phyloP scores from a whole-genome alignment of 805 yeast genomes.

The Wickerhamiella dianesei region DNA sequence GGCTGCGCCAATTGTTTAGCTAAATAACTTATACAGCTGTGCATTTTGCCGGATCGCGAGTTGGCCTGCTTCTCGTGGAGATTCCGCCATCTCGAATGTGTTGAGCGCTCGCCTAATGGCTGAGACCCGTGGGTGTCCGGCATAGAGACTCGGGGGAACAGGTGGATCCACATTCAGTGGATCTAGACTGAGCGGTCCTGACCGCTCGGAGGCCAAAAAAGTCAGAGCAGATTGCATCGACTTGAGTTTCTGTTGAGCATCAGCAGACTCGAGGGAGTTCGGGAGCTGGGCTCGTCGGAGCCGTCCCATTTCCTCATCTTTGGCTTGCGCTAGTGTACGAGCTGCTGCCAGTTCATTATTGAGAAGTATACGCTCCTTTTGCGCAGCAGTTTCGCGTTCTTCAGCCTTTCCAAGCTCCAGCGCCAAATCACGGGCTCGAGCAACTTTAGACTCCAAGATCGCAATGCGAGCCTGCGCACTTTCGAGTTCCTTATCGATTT shows the following conservation, averaged over 20 bases:
- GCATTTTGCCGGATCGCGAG: neutral
- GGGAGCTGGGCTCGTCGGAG: conserved; percentile 1
- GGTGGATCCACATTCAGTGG: neutral
- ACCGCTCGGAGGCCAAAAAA: neutral
- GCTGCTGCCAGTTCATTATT: neutral
- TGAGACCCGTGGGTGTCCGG: neutral
- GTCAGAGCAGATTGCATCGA: neutral
- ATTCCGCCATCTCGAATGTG: neutral
- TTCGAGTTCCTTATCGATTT: neutral
- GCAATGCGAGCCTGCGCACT: neutral
- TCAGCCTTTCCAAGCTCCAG: neutral
- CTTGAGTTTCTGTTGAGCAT: neutral
- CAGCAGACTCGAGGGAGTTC: neutral
- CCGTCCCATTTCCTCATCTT: conserved; percentile 1
- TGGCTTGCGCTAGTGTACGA: neutral
- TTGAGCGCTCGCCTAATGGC: neutral
- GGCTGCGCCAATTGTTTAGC: neutral
- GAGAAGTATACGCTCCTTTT: neutral
- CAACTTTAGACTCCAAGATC: neutral
- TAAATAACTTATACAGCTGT: neutral
- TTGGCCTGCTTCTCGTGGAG: neutral
- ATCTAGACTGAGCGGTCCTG: neutral
- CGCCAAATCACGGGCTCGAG: neutral
- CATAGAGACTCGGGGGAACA: neutral
- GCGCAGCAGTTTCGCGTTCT: neutral